A percentile compares a stretch with the other conserved stretches of the same genome.
These are phyloP conservation scores for Prinsepia uniflora DNA, from an alignment of 306 rosid genomes.

Conservation along the genomic window DNA sequence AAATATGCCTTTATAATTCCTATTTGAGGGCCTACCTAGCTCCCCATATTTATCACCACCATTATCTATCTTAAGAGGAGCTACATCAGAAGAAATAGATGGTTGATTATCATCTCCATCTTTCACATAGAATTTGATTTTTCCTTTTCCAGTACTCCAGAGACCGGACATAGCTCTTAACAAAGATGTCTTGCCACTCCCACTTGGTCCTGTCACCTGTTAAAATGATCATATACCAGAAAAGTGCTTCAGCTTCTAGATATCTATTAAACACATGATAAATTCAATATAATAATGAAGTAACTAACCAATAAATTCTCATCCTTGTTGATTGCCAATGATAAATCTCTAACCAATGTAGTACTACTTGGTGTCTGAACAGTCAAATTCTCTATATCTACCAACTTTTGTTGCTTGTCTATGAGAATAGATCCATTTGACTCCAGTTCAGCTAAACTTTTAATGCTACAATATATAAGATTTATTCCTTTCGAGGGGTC, in stretches of 20 bases:
- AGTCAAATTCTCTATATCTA: constrained; percentile 70
- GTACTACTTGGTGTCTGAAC: constrained; percentile 67
- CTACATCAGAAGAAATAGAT: constrained; percentile 35
- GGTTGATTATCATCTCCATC: constrained; percentile 38
- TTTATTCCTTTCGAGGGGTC: constrained; percentile 54
- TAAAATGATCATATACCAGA: constrained; percentile 18
- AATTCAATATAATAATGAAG: neutral
- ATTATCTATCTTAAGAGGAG: constrained; percentile 22
- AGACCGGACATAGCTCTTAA: constrained; percentile 94
- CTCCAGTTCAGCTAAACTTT: constrained; percentile 40
- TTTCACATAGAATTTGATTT: constrained; percentile 56
- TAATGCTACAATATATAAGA: constrained; percentile 42
- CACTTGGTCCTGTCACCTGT: constrained; percentile 91
- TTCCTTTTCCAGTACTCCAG: constrained; percentile 83
- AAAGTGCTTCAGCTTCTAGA: constrained; percentile 16
- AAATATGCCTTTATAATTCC: constrained; percentile 54
- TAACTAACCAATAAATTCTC: constrained; percentile 74
- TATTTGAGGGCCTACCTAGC: constrained; percentile 37
- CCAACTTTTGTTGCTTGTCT: constrained; percentile 43
- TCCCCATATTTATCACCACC: constrained; percentile 25
- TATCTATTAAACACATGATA: neutral
- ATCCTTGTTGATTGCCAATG: constrained; percentile 53
- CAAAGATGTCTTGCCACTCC: constrained; percentile 89
- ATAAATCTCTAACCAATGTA: constrained; percentile 60
- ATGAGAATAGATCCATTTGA: constrained; percentile 67